Base-by-base conservation (phyloP, 345 rosid species). In the Angophora floribunda region DNA sequence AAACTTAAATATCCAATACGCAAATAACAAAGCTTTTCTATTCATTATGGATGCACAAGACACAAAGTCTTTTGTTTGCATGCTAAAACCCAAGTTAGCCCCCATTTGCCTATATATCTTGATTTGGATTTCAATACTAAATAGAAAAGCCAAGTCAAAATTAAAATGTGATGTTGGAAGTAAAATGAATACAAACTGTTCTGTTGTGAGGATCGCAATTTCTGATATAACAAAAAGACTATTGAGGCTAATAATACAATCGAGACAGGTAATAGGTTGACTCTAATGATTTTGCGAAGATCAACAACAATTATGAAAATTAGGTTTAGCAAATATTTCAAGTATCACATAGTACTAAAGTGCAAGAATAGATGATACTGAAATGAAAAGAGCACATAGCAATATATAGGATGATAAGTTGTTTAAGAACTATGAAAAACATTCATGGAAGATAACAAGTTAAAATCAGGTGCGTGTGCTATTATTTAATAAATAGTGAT, bases 201-300 rank as follows among this genome's bases (percentile, higher is more conserved):
- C 15, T 2, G 22, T 4, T 0, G 6, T 0, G 0, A 5, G 16
- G 6, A 32, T 32, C 5, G 1, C 79, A 16, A 14, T 16, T 32
- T 15, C 17, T 0, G 6, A 67, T 32, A 32, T 1, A 32, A 30
- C 9, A 30, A 7, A 15, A 65, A 13, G n/a, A 24, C 2, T 2
- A 0, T 55, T 55, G 26, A 26, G 12, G 61, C 22, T 55, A 55
- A 55, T 11, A 55, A 55, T 4, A 22, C 28, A 55, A 55, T 11
- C 22, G 0, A 55, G 0, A 55, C 0, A 26, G 12, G 61, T 7
- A 55, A 55, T 55, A 55, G 28, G 12, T 55, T 55, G 11, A 8
- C 28, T 55, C 0, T 8, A 21, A 55, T 0, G 0, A 55, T 55
- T 55, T 55, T 55, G 0, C 2, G 1, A 2, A 22, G 41, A 55